Percentiles rank a stretch among this genome's conserved stretches.
Conservation (phyloP, 2,329 filamentous ascomycete species). For the Calonectria naviculata region DNA sequence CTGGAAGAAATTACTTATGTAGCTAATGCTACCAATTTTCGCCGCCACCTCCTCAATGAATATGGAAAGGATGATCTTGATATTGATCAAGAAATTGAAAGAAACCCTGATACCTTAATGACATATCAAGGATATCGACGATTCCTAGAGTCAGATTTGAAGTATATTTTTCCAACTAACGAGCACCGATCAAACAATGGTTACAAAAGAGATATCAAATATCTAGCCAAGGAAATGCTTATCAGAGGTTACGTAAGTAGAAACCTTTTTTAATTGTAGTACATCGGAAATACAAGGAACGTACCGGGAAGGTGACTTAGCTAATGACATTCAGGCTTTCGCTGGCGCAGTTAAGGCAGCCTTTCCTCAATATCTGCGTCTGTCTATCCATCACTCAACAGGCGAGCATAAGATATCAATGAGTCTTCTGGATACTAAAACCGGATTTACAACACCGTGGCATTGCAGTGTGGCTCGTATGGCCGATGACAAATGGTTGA, state of each 20-base stretch:
- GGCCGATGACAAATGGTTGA: constrained; percentile 36
- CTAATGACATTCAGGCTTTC: too few species aligned
- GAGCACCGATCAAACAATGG: constrained; percentile 26
- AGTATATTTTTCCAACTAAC: constrained; percentile 39
- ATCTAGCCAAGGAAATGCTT: constrained; percentile 45
- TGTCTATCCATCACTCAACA: constrained; percentile 44
- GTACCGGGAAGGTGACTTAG: too few species aligned
- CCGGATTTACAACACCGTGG: constrained; percentile 45
- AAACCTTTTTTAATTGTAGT: too few species aligned
- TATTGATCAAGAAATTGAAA: constrained; percentile 42
- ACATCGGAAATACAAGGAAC: too few species aligned
- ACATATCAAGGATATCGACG: constrained; percentile 44
- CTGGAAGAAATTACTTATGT: constrained; percentile 54
- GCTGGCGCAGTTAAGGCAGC: constrained; percentile 37
- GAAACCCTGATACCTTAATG: constrained; percentile 39
- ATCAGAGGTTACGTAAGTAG: constrained; percentile 43
- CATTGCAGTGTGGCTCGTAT: constrained; percentile 38
- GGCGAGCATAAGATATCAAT: constrained; percentile 43
- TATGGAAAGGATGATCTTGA: constrained; percentile 38
- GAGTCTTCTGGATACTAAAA: constrained; percentile 42
- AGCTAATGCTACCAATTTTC: constrained; percentile 43
- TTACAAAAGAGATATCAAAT: constrained; percentile 40
- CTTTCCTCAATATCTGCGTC: constrained; percentile 40
- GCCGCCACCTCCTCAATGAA: constrained; percentile 39
- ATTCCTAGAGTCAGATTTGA: constrained; percentile 44